phyloP scores from a whole-genome alignment of 768 basidiomycete species.

The Suillus lakei region DNA sequence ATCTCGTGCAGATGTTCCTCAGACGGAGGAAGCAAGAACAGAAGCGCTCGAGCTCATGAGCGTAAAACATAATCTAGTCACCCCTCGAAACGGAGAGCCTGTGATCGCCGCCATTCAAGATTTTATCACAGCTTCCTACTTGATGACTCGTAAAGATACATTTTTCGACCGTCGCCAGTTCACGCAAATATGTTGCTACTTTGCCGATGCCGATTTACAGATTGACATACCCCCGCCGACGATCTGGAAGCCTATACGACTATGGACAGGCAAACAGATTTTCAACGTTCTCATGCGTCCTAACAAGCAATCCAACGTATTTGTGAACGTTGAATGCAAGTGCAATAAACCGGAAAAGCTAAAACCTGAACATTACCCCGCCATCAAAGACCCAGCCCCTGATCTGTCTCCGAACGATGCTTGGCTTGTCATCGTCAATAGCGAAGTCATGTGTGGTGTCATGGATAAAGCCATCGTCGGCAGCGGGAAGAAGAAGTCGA shows the following conservation, averaged over 20 bases:
- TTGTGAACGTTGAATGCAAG: slow-evolving; percentile 95
- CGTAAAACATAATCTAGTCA: slow-evolving; percentile 95
- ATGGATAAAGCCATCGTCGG: slow-evolving; percentile 99
- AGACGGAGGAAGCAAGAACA: slow-evolving; percentile 97
- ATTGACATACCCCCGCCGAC: slow-evolving; percentile 96
- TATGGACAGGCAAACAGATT: slow-evolving; percentile 99
- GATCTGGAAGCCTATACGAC: slow-evolving; percentile 87
- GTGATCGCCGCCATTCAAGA: slow-evolving; percentile 99
- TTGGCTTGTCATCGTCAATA: slow-evolving; percentile 95
- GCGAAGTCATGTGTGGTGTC: slow-evolving; percentile 98
- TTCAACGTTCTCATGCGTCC: slow-evolving; percentile 97
- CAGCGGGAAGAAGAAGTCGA: slow-evolving; percentile 98
- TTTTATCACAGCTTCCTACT: slow-evolving; percentile 98
- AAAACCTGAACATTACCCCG: slow-evolving; percentile 59
- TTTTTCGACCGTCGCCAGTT: slow-evolving; percentile 96
- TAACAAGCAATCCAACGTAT: slow-evolving; percentile 78
- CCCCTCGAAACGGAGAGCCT: slow-evolving; percentile 97
- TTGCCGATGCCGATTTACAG: slow-evolving; percentile 87
- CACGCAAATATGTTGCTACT: slow-evolving; percentile 94
- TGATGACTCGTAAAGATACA: slow-evolving; percentile 89
- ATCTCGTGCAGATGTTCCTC: slow-evolving; percentile 80
- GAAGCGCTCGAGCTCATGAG: slow-evolving; percentile 98
- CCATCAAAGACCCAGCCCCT: slow-evolving; percentile 60
- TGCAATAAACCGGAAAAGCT: slow-evolving; percentile 90
- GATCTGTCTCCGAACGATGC: slow-evolving; percentile 98